Evolutionary conservation across 192 early-diverging fungal species (phyloP).

Genomic region (Backusella circina): DNA sequence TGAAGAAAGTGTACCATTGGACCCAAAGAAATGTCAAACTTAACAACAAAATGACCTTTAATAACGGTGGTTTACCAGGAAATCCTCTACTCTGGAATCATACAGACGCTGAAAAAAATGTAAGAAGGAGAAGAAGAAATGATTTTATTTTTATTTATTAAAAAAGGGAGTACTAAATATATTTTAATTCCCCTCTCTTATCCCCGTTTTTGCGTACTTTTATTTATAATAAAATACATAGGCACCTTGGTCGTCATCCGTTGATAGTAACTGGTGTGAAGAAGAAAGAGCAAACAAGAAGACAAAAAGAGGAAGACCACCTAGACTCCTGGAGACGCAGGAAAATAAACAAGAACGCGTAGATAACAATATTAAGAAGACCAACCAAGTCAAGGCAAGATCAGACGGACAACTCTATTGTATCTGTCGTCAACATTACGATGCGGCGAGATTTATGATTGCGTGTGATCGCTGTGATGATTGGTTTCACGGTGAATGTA

Average conservation of each 20-base stretch:
- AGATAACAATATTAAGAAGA: neutral
- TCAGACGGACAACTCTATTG: slow-evolving; percentile 42
- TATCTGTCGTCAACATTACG: slow-evolving; percentile 55
- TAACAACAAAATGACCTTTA: neutral
- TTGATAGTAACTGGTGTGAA: neutral
- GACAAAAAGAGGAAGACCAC: slow-evolving; percentile 4
- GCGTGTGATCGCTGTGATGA: slow-evolving; percentile 70
- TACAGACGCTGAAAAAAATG: neutral
- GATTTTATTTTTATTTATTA: neutral
- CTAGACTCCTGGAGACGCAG: neutral
- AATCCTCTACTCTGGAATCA: slow-evolving; percentile 8
- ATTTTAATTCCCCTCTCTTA: neutral
- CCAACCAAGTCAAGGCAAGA: neutral
- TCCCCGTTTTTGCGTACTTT: neutral
- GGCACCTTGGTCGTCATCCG: neutral
- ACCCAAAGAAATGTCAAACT: neutral
- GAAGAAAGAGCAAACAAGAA: neutral
- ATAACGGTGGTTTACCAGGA: neutral
- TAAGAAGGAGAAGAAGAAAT: neutral
- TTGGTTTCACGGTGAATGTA: slow-evolving; percentile 78
- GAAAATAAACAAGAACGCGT: neutral
- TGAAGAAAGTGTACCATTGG: neutral
- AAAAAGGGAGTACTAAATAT: neutral
- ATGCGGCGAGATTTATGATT: slow-evolving; percentile 65
- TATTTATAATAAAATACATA: neutral